Conservation (phyloP, 805 yeast genomes). For the Nakazawaea pomicola region DNA sequence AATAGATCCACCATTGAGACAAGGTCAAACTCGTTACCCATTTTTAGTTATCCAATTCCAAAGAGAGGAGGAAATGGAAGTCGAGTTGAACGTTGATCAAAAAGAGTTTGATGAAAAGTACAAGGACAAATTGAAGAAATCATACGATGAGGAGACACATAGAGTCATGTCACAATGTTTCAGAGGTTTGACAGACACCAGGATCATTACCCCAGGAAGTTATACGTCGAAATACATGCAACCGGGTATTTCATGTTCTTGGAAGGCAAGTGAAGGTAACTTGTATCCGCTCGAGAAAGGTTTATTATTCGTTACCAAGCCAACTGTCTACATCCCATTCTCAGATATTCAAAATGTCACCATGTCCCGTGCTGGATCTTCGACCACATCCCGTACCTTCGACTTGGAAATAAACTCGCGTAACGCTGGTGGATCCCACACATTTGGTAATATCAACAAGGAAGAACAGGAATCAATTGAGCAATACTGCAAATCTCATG, state of each 20-base stretch:
- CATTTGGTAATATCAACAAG: conserved; percentile 82
- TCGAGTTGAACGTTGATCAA: conserved; percentile 80
- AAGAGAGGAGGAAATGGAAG: conserved; percentile 85
- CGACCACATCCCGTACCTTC: conserved; percentile 82
- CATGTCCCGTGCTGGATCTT: conserved; percentile 84
- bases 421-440: conserved; percentile 63
- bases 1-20: conserved; percentile 95
- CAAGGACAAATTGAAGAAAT: conserved; percentile 67
- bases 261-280: conserved; percentile 94
- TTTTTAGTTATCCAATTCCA: conserved; percentile 86
- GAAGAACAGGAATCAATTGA: conserved; percentile 86
- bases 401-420: conserved; percentile 78
- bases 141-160: conserved; percentile 75
- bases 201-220: conserved; percentile 79
- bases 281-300: conserved; percentile 91
- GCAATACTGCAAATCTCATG: conserved; percentile 69
- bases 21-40: conserved; percentile 96
- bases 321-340: conserved; percentile 87
- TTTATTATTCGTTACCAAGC: conserved; percentile 86
- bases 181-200: conserved; percentile 84
- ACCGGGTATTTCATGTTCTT: conserved; percentile 86
- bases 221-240: conserved; percentile 72
- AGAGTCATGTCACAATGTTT: conserved; percentile 83
- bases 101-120: conserved; percentile 74
- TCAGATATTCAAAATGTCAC: conserved; percentile 72